Evolutionary conservation across 148 eudicot species (phyloP).

Genomic region (Camellia sinensis): DNA sequence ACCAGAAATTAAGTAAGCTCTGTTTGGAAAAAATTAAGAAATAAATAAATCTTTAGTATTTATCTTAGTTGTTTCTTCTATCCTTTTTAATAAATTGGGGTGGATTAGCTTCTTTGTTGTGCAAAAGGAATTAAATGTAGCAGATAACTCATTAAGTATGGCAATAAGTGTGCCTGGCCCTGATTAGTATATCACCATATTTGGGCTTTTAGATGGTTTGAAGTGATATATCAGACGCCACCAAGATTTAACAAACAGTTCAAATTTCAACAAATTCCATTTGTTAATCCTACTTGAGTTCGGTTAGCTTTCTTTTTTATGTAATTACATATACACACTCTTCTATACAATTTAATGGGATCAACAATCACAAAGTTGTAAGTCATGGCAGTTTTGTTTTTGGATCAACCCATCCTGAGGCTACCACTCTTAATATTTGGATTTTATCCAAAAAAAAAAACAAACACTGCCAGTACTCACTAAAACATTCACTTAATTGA

Average conservation of each 20-base stretch:
- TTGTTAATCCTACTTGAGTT: not conserved
- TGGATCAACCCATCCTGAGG: not conserved
- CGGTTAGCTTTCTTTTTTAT: not conserved
- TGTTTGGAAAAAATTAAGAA: not conserved
- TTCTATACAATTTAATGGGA: not conserved
- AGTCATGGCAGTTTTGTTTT: not conserved
- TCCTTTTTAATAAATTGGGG: not conserved
- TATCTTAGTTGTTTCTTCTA: not conserved
- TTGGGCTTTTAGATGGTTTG: not conserved
- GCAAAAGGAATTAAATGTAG: not conserved
- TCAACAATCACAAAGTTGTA: not conserved
- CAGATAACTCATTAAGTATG: not conserved
- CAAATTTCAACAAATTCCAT: not conserved
- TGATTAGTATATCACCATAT: not conserved
- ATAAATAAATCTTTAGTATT: not conserved
- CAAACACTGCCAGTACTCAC: not conserved
- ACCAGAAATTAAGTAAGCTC: constrained; percentile 8
- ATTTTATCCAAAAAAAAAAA: not conserved
- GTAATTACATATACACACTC: too few relatives aligned
- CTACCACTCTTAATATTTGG: not conserved
- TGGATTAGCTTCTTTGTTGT: not conserved
- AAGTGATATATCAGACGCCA: not conserved
- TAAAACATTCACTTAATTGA: not conserved
- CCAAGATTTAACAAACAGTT: not conserved
- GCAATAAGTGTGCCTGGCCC: not conserved